Percentiles rank a stretch among this genome's conserved stretches.
phyloP scores from a whole-genome alignment of 495 filamentous ascomycete species.

The Cladorrhinum samala region DNA sequence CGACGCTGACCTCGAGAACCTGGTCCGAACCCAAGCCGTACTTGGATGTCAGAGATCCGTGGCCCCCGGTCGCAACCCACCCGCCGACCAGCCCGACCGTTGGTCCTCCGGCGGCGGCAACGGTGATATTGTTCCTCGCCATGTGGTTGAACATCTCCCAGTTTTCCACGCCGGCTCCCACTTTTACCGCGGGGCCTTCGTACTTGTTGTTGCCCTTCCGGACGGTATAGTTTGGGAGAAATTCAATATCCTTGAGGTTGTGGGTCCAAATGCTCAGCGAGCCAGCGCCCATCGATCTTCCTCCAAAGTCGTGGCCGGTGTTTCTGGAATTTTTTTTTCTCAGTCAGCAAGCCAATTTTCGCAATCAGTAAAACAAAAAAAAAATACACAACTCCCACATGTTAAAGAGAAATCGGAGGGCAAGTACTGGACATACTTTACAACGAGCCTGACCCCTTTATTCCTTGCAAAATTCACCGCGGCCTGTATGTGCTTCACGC shows the following conservation, averaged over 20 bases:
- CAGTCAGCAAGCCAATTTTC: conserved; percentile 7
- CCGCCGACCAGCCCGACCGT: conserved; percentile 50
- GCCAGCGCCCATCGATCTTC: conserved; percentile 48
- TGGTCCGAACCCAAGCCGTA: conserved; percentile 50
- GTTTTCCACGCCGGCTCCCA: conserved; percentile 42
- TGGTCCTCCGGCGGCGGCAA: conserved; percentile 40
- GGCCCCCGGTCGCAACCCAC: conserved; percentile 47
- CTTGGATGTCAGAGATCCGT: conserved; percentile 34
- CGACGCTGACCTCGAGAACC: conserved; percentile 47
- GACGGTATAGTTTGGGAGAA: conserved; percentile 36
- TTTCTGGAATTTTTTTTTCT: conserved; percentile 48
- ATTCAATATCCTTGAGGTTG: conserved; percentile 41
- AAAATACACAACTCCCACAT: no score
- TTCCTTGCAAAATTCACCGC: conserved; percentile 60
- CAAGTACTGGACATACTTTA: conserved; percentile 52
- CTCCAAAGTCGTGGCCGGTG: conserved; percentile 62
- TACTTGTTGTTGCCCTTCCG: conserved; percentile 20
- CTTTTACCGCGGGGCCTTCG: conserved; percentile 36
- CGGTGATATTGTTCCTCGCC: conserved; percentile 28
- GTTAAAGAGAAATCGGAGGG: no score
- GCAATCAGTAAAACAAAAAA: no score
- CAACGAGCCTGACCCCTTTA: conserved; percentile 49
- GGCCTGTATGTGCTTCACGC: conserved; percentile 48
- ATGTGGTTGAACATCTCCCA: conserved; percentile 40
- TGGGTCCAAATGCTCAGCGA: conserved; percentile 57